phyloP scores from a whole-genome alignment of 2,329 filamentous ascomycete species.

The Passalora sequoiae region DNA sequence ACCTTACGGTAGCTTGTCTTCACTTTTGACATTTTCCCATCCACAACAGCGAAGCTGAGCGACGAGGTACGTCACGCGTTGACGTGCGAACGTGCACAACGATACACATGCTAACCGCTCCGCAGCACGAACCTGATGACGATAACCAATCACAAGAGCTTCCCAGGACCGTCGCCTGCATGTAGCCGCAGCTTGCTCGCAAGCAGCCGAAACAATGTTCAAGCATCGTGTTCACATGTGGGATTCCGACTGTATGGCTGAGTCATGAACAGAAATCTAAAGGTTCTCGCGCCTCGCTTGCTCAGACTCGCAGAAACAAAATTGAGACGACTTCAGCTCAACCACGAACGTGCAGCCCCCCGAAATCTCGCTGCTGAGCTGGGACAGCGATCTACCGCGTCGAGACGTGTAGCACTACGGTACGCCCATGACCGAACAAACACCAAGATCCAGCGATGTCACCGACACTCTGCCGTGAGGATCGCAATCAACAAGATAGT shows the following conservation, averaged over 20 bases:
- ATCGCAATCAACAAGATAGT: slow-evolving; percentile 31
- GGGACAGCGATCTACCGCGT: slow-evolving; percentile 2
- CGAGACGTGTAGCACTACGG: slow-evolving; percentile 23
- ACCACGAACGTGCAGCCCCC: neutral
- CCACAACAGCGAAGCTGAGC: neutral
- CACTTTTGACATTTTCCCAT: too few species aligned
- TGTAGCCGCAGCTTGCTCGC: slow-evolving; percentile 9
- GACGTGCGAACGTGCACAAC: slow-evolving; percentile 1
- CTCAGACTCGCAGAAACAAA: slow-evolving; percentile 10
- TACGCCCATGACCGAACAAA: slow-evolving; percentile 26
- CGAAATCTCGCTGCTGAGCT: slow-evolving; percentile 5
- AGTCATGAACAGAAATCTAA: slow-evolving; percentile 32
- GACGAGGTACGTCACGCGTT: neutral
- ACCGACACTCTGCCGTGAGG: slow-evolving; percentile 24
- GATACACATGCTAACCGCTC: neutral
- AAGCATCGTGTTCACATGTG: slow-evolving; percentile 11
- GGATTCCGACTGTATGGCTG: slow-evolving; percentile 23
- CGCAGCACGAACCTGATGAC: slow-evolving; percentile 11
- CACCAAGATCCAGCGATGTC: slow-evolving; percentile 17
- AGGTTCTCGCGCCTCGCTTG: slow-evolving; percentile 9
- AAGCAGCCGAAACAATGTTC: slow-evolving; percentile 2
- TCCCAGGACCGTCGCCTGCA: slow-evolving; percentile 10
- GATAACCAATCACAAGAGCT: slow-evolving; percentile 14
- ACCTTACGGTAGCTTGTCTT: too few species aligned
- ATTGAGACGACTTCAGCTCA: slow-evolving; percentile 5